phyloP scores from a whole-genome alignment of 225 moss, liverwort and hornwort genomes.

The Ulota crispa region DNA sequence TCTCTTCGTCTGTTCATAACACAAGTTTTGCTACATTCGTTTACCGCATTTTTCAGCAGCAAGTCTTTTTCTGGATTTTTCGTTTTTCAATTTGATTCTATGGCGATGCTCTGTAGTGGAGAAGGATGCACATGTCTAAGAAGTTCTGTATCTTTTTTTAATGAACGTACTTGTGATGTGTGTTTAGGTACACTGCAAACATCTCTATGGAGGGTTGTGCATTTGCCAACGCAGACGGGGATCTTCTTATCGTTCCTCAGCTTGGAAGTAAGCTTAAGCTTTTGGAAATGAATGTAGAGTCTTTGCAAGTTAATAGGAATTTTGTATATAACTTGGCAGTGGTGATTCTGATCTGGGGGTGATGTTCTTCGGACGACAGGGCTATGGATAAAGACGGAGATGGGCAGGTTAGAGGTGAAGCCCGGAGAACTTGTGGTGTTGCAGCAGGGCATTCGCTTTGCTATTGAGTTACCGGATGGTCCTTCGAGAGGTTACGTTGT shows the following conservation, averaged over 20 bases:
- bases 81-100: neutral
- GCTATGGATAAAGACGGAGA: conserved; percentile 89
- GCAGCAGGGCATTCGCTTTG: conserved; percentile 80
- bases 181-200: conserved; percentile 75
- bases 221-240: conserved; percentile 92
- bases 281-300: neutral
- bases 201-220: conserved; percentile 81
- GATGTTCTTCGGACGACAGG: conserved; percentile 39
- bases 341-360: neutral
- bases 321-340: neutral
- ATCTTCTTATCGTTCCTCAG: conserved; percentile 86
- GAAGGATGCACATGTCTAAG: neutral
- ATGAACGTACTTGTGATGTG: conserved; percentile 5
- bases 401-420: conserved; percentile 80
- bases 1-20: neutral
- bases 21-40: no score
- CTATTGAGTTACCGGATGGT: conserved; percentile 86
- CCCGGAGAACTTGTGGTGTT: conserved; percentile 87
- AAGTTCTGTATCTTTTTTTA: neutral
- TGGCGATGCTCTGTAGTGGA: neutral
- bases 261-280: conserved; percentile 68
- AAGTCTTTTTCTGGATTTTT: neutral
- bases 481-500: conserved; percentile 87
- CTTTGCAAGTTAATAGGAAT: neutral
- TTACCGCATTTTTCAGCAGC: neutral